Conservation (phyloP, 306 rosid species). For the Trichosanthes cucumerina region DNA sequence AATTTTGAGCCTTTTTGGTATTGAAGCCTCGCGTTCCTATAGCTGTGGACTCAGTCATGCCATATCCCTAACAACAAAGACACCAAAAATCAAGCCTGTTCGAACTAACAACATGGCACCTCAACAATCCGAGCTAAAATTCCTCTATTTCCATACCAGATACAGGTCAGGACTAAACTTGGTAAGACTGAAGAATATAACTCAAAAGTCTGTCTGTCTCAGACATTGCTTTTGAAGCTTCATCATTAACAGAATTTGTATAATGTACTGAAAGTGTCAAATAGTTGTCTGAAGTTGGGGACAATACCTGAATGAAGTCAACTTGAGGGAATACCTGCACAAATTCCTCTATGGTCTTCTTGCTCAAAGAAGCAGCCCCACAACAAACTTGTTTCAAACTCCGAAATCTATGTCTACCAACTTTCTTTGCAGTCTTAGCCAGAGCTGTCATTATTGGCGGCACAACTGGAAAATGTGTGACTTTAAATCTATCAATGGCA, state of each 20-base stretch:
- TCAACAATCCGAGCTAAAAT: not conserved
- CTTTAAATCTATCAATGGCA: slow-evolving; percentile 44
- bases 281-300: not conserved
- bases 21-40: slow-evolving; percentile 81
- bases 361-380: slow-evolving; percentile 63
- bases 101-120: not conserved
- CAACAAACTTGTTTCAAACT: slow-evolving; percentile 68
- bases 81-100: not conserved
- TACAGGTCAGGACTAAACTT: not conserved
- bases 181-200: not conserved
- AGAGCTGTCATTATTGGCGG: slow-evolving; percentile 56
- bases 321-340: slow-evolving; percentile 38
- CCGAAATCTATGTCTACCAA: slow-evolving; percentile 22
- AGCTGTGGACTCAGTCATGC: slow-evolving; percentile 85
- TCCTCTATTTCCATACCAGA: not conserved
- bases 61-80: slow-evolving; percentile 54
- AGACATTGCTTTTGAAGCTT: not conserved
- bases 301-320: slow-evolving; percentile 75
- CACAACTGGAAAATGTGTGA: slow-evolving; percentile 67
- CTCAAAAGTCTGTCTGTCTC: not conserved
- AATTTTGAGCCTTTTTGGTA: slow-evolving; percentile 39
- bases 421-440: slow-evolving; percentile 26
- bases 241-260: not conserved
- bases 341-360: slow-evolving; percentile 33
- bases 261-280: not conserved